phyloP scores from a whole-genome alignment of 768 basidiomycete genomes.

The Phaeolepiota aurea region DNA sequence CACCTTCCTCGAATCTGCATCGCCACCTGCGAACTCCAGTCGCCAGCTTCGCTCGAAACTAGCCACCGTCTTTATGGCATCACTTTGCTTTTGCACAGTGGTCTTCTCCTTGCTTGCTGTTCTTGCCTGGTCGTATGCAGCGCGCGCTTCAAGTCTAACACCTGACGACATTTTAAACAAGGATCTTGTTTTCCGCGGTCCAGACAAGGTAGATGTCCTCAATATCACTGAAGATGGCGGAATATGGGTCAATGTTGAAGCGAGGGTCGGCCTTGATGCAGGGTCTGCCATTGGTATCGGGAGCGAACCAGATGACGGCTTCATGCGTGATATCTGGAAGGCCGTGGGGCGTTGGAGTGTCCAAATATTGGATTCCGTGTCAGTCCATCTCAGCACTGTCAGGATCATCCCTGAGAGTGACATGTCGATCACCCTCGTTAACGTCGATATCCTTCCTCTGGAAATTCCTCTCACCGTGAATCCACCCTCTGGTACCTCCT shows the following conservation, averaged over 20 bases:
- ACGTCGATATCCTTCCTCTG: slow-evolving; percentile 38
- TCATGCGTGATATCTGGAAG: slow-evolving; percentile 50
- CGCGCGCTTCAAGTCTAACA: slow-evolving; percentile 41
- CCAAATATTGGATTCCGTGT: slow-evolving; percentile 41
- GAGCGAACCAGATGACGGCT: slow-evolving; percentile 30
- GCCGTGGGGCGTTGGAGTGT: slow-evolving; percentile 63
- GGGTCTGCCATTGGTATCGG: slow-evolving; percentile 52
- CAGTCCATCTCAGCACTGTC: slow-evolving; percentile 46
- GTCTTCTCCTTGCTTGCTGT: slow-evolving; percentile 34
- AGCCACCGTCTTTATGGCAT: slow-evolving; percentile 45
- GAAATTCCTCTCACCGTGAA: slow-evolving; percentile 48
- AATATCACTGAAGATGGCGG: slow-evolving; percentile 51
- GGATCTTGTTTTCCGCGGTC: slow-evolving; percentile 49
- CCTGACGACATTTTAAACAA: slow-evolving; percentile 51
- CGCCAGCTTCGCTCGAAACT: slow-evolving; percentile 29
- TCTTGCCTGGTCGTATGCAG: slow-evolving; percentile 60
- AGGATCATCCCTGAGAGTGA: slow-evolving; percentile 36
- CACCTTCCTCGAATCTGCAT: slow-evolving; percentile 11
- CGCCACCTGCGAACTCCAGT: slow-evolving; percentile 13
- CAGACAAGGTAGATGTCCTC: slow-evolving; percentile 52
- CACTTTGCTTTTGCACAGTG: slow-evolving; percentile 42
- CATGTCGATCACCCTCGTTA: slow-evolving; percentile 31
- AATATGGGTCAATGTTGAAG: slow-evolving; percentile 51
- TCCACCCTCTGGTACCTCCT: slow-evolving; percentile 41
- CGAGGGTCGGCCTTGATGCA: slow-evolving; percentile 59